Base-by-base conservation (phyloP, 1,139 yeast species). In the Candida anutae region DNA sequence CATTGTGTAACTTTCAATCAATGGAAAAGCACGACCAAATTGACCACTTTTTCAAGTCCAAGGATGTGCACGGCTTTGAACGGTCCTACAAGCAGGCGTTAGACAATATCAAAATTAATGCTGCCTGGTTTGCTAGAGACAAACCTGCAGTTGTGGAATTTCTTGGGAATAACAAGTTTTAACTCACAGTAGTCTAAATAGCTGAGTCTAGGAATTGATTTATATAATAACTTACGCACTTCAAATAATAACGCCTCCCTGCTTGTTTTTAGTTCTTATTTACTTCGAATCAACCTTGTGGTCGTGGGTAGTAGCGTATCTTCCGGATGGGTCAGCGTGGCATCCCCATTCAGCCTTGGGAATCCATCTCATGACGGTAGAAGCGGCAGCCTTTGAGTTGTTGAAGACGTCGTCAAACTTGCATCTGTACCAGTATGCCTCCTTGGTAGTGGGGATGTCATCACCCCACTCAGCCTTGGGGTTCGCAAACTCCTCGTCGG, bases 301-400 rank as follows among this genome's bases (percentile, higher is more conserved):
- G 34, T 81, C 87, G 58, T 90, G 98, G 45, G 82, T 77, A 62
- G 82, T 74, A 43, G 94, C 96, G 53, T 71, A 88, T 68, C 99
- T 84, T 41, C 99, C 99, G 33, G 95, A 82, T 30, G 99, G 98
- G 61, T 90, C 99, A 45, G 80, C 94, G 52, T 88, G 88, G 65
- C 98, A 90, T 39, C 98, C 98, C 99, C 99, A 90, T 61, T 90
- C 98, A 40, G 97, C 97, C 74, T 93, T 90, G 55, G 99, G 99
- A 59, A 90, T 67, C 99, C 99, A 90, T 73, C 98, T 81, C 95
- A 84, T 87, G 37, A 90, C 98, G 14, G 98, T 90, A 26, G 77
- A 64, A 37, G 96, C 97, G 45, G 95, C 98, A 45, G 95, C 90
- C 56, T 77, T 72, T 46, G 81, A 76, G 34, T 85, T 79, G 33